These are phyloP conservation scores for Ajuga reptans DNA, from an alignment of 305 asterid genomes.

Conservation along the genomic window DNA sequence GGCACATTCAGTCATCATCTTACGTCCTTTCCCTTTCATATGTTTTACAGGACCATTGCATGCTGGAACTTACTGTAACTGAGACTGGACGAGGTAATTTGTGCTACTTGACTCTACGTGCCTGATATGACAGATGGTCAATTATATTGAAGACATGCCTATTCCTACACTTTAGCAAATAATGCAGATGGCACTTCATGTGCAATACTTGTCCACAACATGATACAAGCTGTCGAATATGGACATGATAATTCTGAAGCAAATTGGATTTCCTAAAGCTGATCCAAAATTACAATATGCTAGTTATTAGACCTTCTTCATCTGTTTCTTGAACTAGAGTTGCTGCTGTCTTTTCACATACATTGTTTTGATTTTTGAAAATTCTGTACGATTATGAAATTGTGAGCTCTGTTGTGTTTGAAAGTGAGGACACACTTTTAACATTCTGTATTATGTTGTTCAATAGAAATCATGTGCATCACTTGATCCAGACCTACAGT, in stretches of 20 bases:
- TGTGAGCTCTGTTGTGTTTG: background rate
- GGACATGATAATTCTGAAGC: background rate
- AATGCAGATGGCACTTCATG: background rate
- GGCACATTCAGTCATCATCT: background rate
- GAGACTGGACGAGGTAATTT: slow-evolving; percentile 71
- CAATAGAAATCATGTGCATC: background rate
- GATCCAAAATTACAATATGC: background rate
- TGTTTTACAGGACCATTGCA: slow-evolving; percentile 56
- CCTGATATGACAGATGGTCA: background rate
- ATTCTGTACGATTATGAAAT: no score
- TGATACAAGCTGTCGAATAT: background rate
- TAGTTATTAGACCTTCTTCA: background rate
- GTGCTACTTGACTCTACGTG: background rate
- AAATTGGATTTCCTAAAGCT: no score
- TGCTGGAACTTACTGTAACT: slow-evolving; percentile 54
- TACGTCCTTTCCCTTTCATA: slow-evolving; percentile 14
- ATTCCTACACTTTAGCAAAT: background rate
- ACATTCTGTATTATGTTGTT: background rate
- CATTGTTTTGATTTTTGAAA: background rate
- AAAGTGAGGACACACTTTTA: background rate
- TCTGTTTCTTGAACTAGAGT: background rate
- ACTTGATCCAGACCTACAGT: background rate
- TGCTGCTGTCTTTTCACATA: no score
- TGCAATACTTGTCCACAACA: background rate
- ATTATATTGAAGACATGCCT: background rate